These are phyloP conservation scores for Stemphylium vesicarium DNA, from an alignment of 2,329 filamentous ascomycete genomes.

Conservation along the genomic window DNA sequence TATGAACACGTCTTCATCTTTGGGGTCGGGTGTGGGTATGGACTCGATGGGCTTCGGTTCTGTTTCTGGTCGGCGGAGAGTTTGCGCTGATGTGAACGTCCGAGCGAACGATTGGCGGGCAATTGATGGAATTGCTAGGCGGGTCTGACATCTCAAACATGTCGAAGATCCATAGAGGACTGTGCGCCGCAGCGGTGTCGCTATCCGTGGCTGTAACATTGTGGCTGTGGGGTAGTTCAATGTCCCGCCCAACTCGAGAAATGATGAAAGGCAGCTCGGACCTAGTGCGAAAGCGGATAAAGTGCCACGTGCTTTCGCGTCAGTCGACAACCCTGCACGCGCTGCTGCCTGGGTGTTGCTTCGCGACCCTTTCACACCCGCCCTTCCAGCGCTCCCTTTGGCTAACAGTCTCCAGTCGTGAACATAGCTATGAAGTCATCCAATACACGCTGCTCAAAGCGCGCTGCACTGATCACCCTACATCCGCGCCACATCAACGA, in stretches of 20 bases:
- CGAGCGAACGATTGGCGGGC: conserved; percentile 21
- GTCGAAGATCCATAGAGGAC: conserved; percentile 19
- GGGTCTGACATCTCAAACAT: conserved; percentile 26
- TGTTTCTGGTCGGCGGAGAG: conserved; percentile 25
- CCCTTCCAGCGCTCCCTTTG: conserved; percentile 2
- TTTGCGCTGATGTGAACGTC: conserved; percentile 34
- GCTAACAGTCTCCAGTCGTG: background rate
- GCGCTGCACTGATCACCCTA: background rate
- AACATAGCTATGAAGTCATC: conserved; percentile 10
- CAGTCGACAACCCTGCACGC: conserved; percentile 17
- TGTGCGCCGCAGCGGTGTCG: conserved; percentile 19
- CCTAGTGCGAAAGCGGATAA: conserved; percentile 22
- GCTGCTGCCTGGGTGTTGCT: conserved; percentile 20
- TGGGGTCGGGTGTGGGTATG: conserved; percentile 14
- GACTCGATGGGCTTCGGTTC: conserved; percentile 14
- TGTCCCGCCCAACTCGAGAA: conserved; percentile 13
- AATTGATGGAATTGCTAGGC: conserved; percentile 14
- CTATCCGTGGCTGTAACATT: conserved; percentile 45
- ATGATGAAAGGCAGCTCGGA: conserved; percentile 17
- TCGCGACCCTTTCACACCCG: conserved; percentile 8
- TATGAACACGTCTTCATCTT: conserved; percentile 50
- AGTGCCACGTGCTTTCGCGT: conserved; percentile 30
- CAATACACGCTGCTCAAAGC: background rate
- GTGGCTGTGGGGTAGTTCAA: conserved; percentile 13
- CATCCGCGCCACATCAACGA: background rate